A percentile compares a stretch with the other conserved stretches of the same genome.
Conservation (phyloP, 2,329 filamentous ascomycete species). For the Monilinia aucupariae region DNA sequence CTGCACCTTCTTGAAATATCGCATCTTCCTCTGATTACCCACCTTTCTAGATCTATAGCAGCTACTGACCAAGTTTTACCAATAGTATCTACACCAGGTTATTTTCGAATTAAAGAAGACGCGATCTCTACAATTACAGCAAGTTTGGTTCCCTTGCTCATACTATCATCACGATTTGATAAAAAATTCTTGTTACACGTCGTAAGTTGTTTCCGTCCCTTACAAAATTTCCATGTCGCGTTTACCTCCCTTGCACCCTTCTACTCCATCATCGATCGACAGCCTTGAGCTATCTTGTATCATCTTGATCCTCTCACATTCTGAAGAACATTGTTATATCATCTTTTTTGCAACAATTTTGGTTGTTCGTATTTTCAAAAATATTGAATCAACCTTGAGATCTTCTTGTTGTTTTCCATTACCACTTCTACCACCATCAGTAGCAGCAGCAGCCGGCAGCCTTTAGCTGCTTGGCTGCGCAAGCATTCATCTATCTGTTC, state of each 20-base stretch:
- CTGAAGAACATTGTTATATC: not conserved
- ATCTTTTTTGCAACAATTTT: not conserved
- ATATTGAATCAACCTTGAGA: not conserved
- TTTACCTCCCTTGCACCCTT: not conserved
- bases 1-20: not conserved
- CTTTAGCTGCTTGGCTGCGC: not conserved
- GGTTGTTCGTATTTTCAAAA: not conserved
- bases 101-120: not conserved
- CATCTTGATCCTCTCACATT: not conserved
- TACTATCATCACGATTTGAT: not conserved
- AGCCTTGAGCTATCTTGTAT: not conserved
- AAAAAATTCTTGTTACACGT: not conserved
- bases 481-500: not conserved
- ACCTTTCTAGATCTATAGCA: not conserved
- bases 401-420: not conserved
- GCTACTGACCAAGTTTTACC: not conserved
- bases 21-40: not conserved
- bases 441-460: not conserved
- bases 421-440: not conserved
- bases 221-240: not conserved
- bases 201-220: not conserved
- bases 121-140: not conserved
- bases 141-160: not conserved
- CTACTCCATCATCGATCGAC: constrained; percentile 1
- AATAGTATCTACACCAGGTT: not conserved